Base-by-base conservation (phyloP, 2,329 filamentous ascomycete genomes). In the Talaromyces rugulosus region DNA sequence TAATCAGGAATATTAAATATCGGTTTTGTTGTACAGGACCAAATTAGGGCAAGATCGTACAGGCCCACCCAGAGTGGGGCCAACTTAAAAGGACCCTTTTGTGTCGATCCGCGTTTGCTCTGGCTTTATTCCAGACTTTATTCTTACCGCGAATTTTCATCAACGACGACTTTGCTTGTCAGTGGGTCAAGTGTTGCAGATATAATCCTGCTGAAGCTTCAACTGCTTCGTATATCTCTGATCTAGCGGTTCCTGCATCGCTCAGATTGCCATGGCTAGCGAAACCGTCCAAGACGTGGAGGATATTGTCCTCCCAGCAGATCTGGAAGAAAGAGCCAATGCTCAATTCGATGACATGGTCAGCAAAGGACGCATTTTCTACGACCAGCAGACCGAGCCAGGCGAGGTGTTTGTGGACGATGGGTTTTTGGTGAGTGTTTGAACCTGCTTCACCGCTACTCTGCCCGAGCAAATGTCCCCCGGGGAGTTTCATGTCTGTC, bases 321-420 rank as follows among this genome's bases (percentile, higher is more conserved):
- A 77, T 66, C 62, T 77, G 66, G 55, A 77, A 64, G 9, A 54
- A 12, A 56, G 31, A 28, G 66, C 63, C 16, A 56, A 64, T 30
- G 58, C 44, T 3, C 64, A 62, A 59, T 70, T 70, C 60, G 68
- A 70, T 53, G 61, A 66, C 5, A 59, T 67, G 55, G 66, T 69
- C 34, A 30, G 58, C 30, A 63, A 58, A 28, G 65, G 66, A 34
- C 61, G 66, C 28, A 62, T 69, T 16, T 67, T 68, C 33, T 69
- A 68, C 51, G 67, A 68, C 42, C 59, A 65, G 30, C 62, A 61
- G 34, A 66, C 63, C 5, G 63, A 65, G 28, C 62, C 60, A 8
- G 62, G 62, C n/a, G 66, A 69, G 54, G 62, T 63, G n/a, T 51
- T 64, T 18, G 62, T 69, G 56, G 66, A 69, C 42, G 51, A 66